Evolutionary conservation across 257 asterid species (phyloP).

Genomic region (Fraxinus quadrangulata): DNA sequence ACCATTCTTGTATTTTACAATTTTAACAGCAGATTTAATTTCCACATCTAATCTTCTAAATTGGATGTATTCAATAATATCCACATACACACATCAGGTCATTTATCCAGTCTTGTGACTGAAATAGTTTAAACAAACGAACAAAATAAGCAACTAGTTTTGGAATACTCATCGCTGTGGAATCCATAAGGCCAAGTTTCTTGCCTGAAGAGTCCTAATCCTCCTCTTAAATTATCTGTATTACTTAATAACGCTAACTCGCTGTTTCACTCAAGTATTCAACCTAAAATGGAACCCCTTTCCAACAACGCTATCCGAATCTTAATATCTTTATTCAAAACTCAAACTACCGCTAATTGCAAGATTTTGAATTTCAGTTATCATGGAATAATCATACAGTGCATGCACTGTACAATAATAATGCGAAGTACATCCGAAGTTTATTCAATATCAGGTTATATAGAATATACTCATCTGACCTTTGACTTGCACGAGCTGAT

Average conservation of each 20-base stretch:
- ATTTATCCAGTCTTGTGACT: neutral
- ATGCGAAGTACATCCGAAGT: constrained; percentile 13
- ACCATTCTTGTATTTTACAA: neutral
- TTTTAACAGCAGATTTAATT: neutral
- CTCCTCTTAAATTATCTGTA: neutral
- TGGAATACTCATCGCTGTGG: neutral
- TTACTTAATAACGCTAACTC: neutral
- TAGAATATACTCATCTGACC: constrained; percentile 45
- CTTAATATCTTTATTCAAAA: constrained; percentile 7
- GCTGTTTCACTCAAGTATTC: neutral
- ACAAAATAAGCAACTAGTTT: neutral
- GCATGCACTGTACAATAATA: constrained; percentile 15
- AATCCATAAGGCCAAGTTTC: neutral
- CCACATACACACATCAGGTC: neutral
- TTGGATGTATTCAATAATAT: neutral
- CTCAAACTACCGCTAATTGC: neutral
- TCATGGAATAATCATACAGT: neutral
- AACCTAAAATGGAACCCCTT: neutral
- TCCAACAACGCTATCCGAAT: neutral
- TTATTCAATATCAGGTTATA: constrained; percentile 4
- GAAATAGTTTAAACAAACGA: neutral
- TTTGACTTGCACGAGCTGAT: constrained; percentile 73
- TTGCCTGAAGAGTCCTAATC: neutral
- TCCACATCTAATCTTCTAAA: neutral
- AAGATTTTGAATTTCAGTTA: too few relatives aligned